Base-by-base conservation (phyloP, 768 basidiomycete genomes). In the Clavulina sp. region DNA sequence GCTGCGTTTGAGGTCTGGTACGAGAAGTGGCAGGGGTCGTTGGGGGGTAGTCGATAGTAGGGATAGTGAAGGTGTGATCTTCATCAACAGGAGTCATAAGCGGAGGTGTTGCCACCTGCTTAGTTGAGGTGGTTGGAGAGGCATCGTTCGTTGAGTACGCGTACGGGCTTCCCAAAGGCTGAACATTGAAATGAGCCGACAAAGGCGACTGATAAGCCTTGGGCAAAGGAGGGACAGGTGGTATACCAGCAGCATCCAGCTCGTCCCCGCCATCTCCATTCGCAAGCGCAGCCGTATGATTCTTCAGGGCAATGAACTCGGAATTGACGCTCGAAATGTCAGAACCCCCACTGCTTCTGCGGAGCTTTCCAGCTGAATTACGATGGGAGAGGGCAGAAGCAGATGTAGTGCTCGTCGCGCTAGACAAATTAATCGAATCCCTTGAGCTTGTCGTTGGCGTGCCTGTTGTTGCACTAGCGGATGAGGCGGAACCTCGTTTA, bases 181-280 rank as follows among this genome's bases (percentile, higher is more conserved):
- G 76, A 9, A 46, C 65, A 41, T 70, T 69, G 24, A 78, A 67
- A 18, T 81, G 73, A 18, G 78, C 73, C 21, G 73, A 66, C 18
- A 77, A 78, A 23, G 81, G 81, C 1, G 81, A 80, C 49, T 77
- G 78, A 66, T 78, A 84, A 21, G 89, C 86, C 68, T 95, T 92
- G 40, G 89, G 89, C 26, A 95, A 68, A 33, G 89, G 91, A 32
- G 89, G 91, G 3, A 93, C 88, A 26, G 89, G 89, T 18, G 91
- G 91, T n/a, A 95, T 91, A 52, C 68, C 60, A 53, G 68, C 67
- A 57, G 76, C 77, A 52, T 84, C 82, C 40, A 67, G 63, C 40
- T 66, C 65, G 55, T 88, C 84, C 47, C 70, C 74, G 57, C 72
- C 75, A 57, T 48, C 49, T 48, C 67, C 66, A 5, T 24, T 55